Evolutionary conservation across 2,329 filamentous ascomycete genomes (phyloP).

Genomic region (Colletotrichum navitas): DNA sequence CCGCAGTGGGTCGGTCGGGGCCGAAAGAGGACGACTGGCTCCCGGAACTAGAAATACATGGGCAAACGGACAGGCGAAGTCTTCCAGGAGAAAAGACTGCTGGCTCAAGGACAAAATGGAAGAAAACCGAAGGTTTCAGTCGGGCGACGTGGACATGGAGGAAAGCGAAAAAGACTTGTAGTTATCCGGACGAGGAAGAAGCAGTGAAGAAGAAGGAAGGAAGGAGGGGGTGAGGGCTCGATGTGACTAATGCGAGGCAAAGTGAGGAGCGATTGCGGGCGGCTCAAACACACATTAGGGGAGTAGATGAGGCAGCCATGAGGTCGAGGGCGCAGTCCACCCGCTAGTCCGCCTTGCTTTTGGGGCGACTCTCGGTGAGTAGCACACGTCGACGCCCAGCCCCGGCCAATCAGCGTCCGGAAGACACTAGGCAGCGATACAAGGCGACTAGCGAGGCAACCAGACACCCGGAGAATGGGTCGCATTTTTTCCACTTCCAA

Average conservation of each 20-base stretch:
- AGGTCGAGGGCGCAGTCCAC: slow-evolving; percentile 16
- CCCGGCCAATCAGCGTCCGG: not conserved
- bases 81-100: not conserved
- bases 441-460: slow-evolving; percentile 19
- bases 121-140: slow-evolving; percentile 24
- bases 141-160: slow-evolving; percentile 26
- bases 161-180: slow-evolving; percentile 11
- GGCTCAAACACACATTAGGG: not conserved
- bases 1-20: slow-evolving; percentile 39
- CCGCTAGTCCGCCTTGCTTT: slow-evolving; percentile 29
- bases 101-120: slow-evolving; percentile 26
- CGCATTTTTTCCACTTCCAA: slow-evolving; percentile 12
- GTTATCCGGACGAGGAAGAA: slow-evolving; percentile 17
- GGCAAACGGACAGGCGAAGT: slow-evolving; percentile 9
- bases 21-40: slow-evolving; percentile 17
- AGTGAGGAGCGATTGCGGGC: not conserved
- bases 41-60: slow-evolving; percentile 18
- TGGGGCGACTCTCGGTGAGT: slow-evolving; percentile 23
- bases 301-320: slow-evolving; percentile 6
- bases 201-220: slow-evolving; percentile 8
- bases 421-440: slow-evolving; percentile 7
- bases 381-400: not conserved
- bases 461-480: slow-evolving; percentile 3
- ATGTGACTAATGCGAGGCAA: slow-evolving; percentile 6
- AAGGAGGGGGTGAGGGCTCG: slow-evolving; percentile 1